phyloP scores from a whole-genome alignment of 768 basidiomycete genomes.

The Heimioporus sp. region DNA sequence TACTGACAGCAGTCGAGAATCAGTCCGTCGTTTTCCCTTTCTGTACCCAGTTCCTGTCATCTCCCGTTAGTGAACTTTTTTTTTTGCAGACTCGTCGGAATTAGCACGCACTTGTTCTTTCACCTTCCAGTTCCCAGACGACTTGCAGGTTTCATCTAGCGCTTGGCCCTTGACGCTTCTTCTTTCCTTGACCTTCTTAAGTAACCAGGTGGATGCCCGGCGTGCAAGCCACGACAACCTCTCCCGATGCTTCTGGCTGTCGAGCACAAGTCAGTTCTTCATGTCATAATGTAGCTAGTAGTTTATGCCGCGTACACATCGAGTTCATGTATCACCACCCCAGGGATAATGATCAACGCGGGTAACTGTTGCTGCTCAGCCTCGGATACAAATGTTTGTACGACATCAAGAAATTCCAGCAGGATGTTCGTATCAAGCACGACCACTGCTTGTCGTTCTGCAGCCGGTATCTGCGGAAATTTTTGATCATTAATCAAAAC shows the following conservation, averaged over 20 bases:
- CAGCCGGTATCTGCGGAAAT: slow-evolving; percentile 37
- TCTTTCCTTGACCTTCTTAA: slow-evolving; percentile 57
- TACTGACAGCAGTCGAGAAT: slow-evolving; percentile 78
- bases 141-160: slow-evolving; percentile 59
- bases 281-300: background rate
- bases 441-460: slow-evolving; percentile 45
- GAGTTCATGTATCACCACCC: slow-evolving; percentile 73
- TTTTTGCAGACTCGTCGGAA: background rate
- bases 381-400: slow-evolving; percentile 65
- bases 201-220: slow-evolving; percentile 66
- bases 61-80: background rate
- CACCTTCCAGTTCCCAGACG: slow-evolving; percentile 60
- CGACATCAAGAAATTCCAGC: slow-evolving; percentile 59
- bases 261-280: background rate
- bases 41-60: slow-evolving; percentile 24
- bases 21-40: slow-evolving; percentile 60
- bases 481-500: no score
- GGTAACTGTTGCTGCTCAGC: slow-evolving; percentile 48
- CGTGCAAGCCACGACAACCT: slow-evolving; percentile 62
- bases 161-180: slow-evolving; percentile 59
- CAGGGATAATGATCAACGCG: slow-evolving; percentile 67
- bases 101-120: slow-evolving; percentile 39
- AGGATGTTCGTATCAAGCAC: slow-evolving; percentile 82
- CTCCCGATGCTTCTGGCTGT: slow-evolving; percentile 41
- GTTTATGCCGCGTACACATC: slow-evolving; percentile 51